These are phyloP conservation scores for Xylaria grammica DNA, from an alignment of 495 filamentous ascomycete species.

Conservation along the genomic window DNA sequence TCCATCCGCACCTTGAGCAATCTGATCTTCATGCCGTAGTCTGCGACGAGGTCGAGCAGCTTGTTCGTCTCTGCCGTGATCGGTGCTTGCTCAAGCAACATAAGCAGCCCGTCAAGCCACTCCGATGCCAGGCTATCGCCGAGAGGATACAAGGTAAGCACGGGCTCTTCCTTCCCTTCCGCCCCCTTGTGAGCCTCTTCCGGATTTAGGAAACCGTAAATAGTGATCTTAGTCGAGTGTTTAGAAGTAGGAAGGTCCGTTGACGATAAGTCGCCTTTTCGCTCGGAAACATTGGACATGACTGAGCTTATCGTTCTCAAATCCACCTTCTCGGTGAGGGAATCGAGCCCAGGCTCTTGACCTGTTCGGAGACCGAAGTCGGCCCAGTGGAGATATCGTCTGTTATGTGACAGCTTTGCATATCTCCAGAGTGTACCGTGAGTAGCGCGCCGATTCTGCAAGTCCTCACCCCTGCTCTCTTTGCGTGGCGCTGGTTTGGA, in stretches of 20 bases:
- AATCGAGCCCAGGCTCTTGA: slow-evolving; percentile 73
- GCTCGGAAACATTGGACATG: slow-evolving; percentile 84
- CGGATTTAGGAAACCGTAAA: slow-evolving; percentile 70
- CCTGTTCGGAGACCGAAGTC: slow-evolving; percentile 73
- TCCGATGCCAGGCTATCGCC: slow-evolving; percentile 87
- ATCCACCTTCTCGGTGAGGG: slow-evolving; percentile 83
- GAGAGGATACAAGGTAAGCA: slow-evolving; percentile 82
- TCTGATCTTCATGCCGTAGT: slow-evolving; percentile 92
- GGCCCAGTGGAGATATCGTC: slow-evolving; percentile 89
- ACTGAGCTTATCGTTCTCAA: slow-evolving; percentile 89
- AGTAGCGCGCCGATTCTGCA: slow-evolving; percentile 42
- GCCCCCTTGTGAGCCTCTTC: slow-evolving; percentile 34
- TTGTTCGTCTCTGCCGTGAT: slow-evolving; percentile 96
- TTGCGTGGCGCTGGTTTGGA: slow-evolving; percentile 57
- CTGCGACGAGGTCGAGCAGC: slow-evolving; percentile 79
- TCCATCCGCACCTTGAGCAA: slow-evolving; percentile 91
- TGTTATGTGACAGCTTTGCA: slow-evolving; percentile 88
- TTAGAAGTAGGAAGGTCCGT: slow-evolving; percentile 37
- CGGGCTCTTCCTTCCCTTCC: slow-evolving; percentile 56
- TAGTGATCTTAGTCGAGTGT: slow-evolving; percentile 85
- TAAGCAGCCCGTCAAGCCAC: slow-evolving; percentile 94
- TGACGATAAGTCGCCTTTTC: slow-evolving; percentile 40
- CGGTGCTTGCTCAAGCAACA: slow-evolving; percentile 92
- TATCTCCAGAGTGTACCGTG: slow-evolving; percentile 70
- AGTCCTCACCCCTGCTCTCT: slow-evolving; percentile 44